phyloP scores from a whole-genome alignment of 1,284 basidiomycete genomes.

The Lignosus rhinocerotis region DNA sequence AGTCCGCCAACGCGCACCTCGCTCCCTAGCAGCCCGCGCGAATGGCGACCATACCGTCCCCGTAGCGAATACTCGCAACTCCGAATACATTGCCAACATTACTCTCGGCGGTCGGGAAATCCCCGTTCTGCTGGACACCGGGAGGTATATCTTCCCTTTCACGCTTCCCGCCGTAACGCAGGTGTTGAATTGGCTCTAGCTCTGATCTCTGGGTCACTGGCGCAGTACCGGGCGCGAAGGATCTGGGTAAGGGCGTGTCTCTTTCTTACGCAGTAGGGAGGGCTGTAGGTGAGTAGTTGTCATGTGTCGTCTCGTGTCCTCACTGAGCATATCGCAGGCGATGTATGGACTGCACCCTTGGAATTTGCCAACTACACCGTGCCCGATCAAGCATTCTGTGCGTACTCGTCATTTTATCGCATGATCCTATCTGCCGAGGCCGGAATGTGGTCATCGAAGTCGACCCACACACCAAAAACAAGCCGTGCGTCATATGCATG shows the following conservation, averaged over 20 bases:
- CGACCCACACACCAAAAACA: no score
- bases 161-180: neutral
- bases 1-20: slow-evolving; percentile 31
- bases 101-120: slow-evolving; percentile 37
- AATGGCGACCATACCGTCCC: slow-evolving; percentile 17
- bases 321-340: slow-evolving; percentile 40
- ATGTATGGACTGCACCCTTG: slow-evolving; percentile 57
- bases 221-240: slow-evolving; percentile 47
- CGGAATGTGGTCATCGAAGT: no score
- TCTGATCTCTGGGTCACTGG: slow-evolving; percentile 68
- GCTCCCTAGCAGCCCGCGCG: slow-evolving; percentile 15
- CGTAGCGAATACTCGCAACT: slow-evolving; percentile 29
- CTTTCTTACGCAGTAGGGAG: slow-evolving; percentile 69
- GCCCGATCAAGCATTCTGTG: slow-evolving; percentile 69
- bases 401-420: slow-evolving; percentile 31
- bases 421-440: neutral
- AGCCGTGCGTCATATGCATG: no score
- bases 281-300: slow-evolving; percentile 48
- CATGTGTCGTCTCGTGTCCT: neutral
- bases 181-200: slow-evolving; percentile 33
- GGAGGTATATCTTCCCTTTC: slow-evolving; percentile 32
- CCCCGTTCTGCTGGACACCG: slow-evolving; percentile 42
- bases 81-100: slow-evolving; percentile 41
- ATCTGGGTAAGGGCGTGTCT: slow-evolving; percentile 57
- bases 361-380: slow-evolving; percentile 59